These are phyloP conservation scores for Aspergillus uvarum DNA, from an alignment of 2,329 filamentous ascomycete genomes.

Conservation along the genomic window DNA sequence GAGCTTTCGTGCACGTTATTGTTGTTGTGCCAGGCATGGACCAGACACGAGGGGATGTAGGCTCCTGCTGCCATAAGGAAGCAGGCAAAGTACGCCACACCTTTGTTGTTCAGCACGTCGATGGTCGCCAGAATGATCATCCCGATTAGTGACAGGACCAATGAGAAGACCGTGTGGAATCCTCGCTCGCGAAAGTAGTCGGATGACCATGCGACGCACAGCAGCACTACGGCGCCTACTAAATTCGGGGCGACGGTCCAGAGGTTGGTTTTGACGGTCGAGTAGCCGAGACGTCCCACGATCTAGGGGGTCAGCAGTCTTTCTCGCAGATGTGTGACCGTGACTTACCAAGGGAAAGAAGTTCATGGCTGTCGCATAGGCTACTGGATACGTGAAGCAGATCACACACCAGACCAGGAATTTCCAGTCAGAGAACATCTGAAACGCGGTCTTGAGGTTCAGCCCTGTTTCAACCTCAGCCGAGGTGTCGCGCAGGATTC, in stretches of 20 bases:
- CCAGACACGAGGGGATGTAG: conserved; percentile 50
- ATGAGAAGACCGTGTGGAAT: conserved; percentile 46
- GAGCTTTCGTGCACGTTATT: conserved; percentile 54
- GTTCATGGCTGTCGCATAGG: conserved; percentile 47
- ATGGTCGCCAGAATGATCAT: conserved; percentile 48
- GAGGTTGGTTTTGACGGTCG: conserved; percentile 49
- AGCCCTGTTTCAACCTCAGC: conserved; percentile 40
- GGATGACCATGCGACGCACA: conserved; percentile 46
- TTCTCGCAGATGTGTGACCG: background rate
- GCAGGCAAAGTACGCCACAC: conserved; percentile 52
- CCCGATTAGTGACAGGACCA: conserved; percentile 44
- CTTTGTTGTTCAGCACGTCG: conserved; percentile 44
- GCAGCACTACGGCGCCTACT: conserved; percentile 48
- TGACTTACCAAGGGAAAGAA: conserved; percentile 46
- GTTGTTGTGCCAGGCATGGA: conserved; percentile 55
- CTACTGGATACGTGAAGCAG: conserved; percentile 50
- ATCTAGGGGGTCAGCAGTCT: conserved; percentile 28
- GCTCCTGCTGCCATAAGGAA: conserved; percentile 48
- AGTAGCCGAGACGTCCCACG: conserved; percentile 47
- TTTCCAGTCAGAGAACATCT: conserved; percentile 44
- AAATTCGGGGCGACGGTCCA: conserved; percentile 52
- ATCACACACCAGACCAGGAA: conserved; percentile 49
- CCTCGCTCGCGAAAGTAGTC: conserved; percentile 49
- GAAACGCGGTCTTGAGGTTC: conserved; percentile 43
- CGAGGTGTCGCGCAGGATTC: conserved; percentile 50